phyloP scores from a whole-genome alignment of 2,329 filamentous ascomycete species.

The Ascochyta lentis region DNA sequence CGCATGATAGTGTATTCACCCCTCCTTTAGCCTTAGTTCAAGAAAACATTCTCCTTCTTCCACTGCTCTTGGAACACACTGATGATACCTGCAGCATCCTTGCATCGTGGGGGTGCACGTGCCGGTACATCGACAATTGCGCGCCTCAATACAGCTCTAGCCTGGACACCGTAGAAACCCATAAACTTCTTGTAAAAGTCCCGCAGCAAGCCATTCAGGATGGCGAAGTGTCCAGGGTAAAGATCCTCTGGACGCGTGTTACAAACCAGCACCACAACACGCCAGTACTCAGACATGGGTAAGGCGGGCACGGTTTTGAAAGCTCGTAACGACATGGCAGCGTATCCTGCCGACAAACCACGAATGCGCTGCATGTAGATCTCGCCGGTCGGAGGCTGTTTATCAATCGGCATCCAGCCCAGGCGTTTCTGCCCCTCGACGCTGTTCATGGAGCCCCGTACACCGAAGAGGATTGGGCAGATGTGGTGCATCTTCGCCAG shows the following conservation, averaged over 20 bases:
- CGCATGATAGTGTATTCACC: not conserved
- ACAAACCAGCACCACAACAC: conserved; percentile 74
- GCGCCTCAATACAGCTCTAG: conserved; percentile 70
- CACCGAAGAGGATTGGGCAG: conserved; percentile 86
- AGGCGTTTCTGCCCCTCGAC: conserved; percentile 44
- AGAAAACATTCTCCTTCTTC: conserved; percentile 35
- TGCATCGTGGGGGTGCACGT: conserved; percentile 34
- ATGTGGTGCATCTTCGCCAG: conserved; percentile 83
- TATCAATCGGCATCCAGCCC: conserved; percentile 37
- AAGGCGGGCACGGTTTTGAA: conserved; percentile 72
- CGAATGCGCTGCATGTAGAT: conserved; percentile 81
- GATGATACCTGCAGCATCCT: conserved; percentile 39
- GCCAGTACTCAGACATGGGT: conserved; percentile 85
- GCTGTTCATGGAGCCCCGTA: conserved; percentile 77
- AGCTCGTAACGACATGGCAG: conserved; percentile 78
- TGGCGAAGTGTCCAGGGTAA: conserved; percentile 56
- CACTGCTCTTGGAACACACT: conserved; percentile 41
- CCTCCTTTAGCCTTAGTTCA: conserved; percentile 4
- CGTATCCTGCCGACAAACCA: conserved; percentile 83
- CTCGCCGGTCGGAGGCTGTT: conserved; percentile 60
- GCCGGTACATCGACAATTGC: conserved; percentile 77
- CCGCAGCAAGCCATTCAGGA: conserved; percentile 61
- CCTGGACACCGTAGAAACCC: conserved; percentile 79
- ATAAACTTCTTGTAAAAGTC: conserved; percentile 78
- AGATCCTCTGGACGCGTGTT: conserved; percentile 69